Evolutionary conservation across 495 filamentous ascomycete genomes (phyloP).

Genomic region (Xylaria acuta): DNA sequence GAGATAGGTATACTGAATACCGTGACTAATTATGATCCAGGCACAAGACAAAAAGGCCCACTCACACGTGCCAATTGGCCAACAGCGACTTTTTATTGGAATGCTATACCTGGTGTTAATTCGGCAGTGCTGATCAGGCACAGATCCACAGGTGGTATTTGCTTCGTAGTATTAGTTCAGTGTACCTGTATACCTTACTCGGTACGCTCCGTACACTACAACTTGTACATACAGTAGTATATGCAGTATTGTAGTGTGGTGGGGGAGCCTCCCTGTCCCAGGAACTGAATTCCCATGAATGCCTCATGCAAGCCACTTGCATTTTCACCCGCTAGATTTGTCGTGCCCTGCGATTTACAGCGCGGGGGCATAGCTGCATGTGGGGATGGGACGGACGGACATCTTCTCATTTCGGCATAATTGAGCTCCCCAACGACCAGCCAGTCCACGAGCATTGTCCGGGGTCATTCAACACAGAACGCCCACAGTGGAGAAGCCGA

Average conservation of each 20-base stretch:
- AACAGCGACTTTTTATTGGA: slow-evolving; percentile 1
- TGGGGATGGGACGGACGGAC: background rate
- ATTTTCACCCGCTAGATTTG: slow-evolving; percentile 22
- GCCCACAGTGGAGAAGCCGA: background rate
- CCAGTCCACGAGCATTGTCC: background rate
- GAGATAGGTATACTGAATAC: background rate
- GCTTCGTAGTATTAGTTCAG: background rate
- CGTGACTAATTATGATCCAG: slow-evolving; percentile 9
- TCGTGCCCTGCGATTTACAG: slow-evolving; percentile 13
- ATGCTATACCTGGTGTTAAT: slow-evolving; percentile 1
- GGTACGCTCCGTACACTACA: too few species aligned
- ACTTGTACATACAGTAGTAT: too few species aligned
- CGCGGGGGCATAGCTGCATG: slow-evolving; percentile 7
- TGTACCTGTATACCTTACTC: background rate
- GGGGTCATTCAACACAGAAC: slow-evolving; percentile 3
- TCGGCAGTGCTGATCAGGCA: slow-evolving; percentile 22
- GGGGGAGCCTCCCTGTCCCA: slow-evolving; percentile 12
- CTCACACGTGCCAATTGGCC: slow-evolving; percentile 11
- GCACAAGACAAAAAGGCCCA: background rate
- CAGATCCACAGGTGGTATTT: background rate
- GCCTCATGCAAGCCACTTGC: slow-evolving; percentile 25
- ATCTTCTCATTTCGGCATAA: slow-evolving; percentile 13
- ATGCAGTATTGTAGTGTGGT: background rate
- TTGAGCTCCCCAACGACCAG: background rate
- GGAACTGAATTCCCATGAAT: slow-evolving; percentile 23